Base-by-base conservation (phyloP, 1,284 basidiomycete species). In the Rhodotorula sp. region DNA sequence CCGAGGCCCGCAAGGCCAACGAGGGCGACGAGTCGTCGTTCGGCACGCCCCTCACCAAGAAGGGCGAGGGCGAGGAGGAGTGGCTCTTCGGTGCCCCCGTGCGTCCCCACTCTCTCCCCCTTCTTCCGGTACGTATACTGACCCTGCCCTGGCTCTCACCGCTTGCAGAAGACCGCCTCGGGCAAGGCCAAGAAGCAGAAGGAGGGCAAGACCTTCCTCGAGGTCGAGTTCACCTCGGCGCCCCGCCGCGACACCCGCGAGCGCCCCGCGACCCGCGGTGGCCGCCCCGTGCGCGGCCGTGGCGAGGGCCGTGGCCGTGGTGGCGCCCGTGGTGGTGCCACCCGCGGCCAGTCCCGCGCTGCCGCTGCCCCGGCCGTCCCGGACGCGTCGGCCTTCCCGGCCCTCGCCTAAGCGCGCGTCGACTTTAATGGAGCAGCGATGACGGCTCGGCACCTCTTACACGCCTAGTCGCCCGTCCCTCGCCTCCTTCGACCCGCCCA, bases 161-260 rank as follows among this genome's bases (percentile, higher is more conserved):
- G 6, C 19, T 1, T 51, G 63, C 67, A 76, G 78, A 78, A 73
- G 73, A 67, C 51, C 41, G 71, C 66, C 61, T 37, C 63, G 41
- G 61, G 34, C 66, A 77, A 78, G 74, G 59, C 63, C 41, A 76
- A 74, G 73, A 74, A 73, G 68, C 59, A 74, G 70, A 77, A 78
- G 77, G 73, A 72, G 53, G 59, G 39, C 72, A 79, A 79, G 79
- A 68, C 69, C 60, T 73, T 76, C 74, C 63, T 79, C 70, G 79
- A 79, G 64, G 70, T 78, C 64, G 76, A 78, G 39, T 71, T 76
- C 70, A 59, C 51, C 48, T 67, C 70, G 27, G 65, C 65, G n/a
- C 66, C 72, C 50, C 61, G 55, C 29, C 62, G 62, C 59, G 69
- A 71, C 41, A 48, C 57, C 25, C 62, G 62, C 66, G 51, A 57